Percentiles rank a stretch among this genome's conserved stretches.
phyloP scores from a whole-genome alignment of 2,329 filamentous ascomycete species.

The Microcyclospora tardicrescens region DNA sequence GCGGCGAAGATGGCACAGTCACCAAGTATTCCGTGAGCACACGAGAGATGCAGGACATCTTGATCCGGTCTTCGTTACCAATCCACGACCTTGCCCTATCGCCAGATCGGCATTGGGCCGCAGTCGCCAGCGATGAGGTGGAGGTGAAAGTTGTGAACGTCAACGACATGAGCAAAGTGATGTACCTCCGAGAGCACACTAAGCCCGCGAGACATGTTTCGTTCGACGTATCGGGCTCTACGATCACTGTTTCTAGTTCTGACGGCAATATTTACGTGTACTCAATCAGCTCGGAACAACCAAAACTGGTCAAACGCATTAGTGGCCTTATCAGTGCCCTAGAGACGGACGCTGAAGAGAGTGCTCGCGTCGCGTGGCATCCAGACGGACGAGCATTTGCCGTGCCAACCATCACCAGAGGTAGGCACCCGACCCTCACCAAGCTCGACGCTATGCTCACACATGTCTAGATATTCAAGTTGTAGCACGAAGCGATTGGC shows the following conservation, averaged over 20 bases:
- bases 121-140: constrained; percentile 92
- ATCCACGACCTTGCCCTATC: constrained; percentile 77
- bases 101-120: constrained; percentile 71
- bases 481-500: constrained; percentile 81
- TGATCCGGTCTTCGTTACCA: constrained; percentile 73
- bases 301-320: constrained; percentile 68
- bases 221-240: constrained; percentile 68
- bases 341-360: constrained; percentile 64
- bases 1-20: constrained; percentile 90
- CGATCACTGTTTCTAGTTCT: constrained; percentile 69
- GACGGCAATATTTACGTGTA: constrained; percentile 89
- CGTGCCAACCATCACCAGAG: constrained; percentile 61
- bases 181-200: constrained; percentile 68
- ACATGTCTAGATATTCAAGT: constrained; percentile 55
- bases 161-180: constrained; percentile 61
- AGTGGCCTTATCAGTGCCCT: constrained; percentile 72
- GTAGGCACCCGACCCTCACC: constrained; percentile 5
- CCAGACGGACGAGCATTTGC: constrained; percentile 89
- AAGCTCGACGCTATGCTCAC: background rate
- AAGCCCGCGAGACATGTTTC: constrained; percentile 84
- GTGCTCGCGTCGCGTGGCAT: constrained; percentile 72
- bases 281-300: constrained; percentile 62
- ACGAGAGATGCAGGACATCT: constrained; percentile 63
- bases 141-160: constrained; percentile 81
- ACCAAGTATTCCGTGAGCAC: constrained; percentile 75